A percentile compares a stretch with the other conserved stretches of the same genome.
Evolutionary conservation across 1,139 yeast species (phyloP).

Genomic region (Candida pseudoviswanathii): DNA sequence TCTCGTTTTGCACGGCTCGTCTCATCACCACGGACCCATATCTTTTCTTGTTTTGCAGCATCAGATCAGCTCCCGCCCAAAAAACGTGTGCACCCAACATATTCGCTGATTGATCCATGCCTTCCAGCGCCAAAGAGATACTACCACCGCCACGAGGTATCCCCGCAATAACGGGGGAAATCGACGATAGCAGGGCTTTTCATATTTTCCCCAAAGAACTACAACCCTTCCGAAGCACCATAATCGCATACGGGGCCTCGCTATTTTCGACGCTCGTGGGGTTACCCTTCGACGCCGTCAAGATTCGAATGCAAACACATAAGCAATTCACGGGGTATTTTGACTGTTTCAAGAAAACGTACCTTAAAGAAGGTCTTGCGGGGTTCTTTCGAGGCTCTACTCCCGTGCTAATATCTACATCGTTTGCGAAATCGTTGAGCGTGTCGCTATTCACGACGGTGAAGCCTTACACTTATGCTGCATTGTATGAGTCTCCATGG

Average conservation of each 20-base stretch:
- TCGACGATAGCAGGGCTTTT: constrained; percentile 40
- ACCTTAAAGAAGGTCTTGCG: constrained; percentile 59
- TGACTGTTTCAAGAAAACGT: constrained; percentile 62
- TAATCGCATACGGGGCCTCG: constrained; percentile 67
- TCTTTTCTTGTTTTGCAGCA: neutral
- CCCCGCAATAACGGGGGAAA: constrained; percentile 48
- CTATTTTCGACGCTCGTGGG: constrained; percentile 71
- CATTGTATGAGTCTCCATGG: constrained; percentile 22
- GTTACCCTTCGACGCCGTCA: constrained; percentile 81
- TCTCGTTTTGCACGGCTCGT: too few relatives aligned
- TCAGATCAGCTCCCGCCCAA: neutral
- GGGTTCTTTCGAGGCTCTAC: constrained; percentile 79
- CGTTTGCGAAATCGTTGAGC: constrained; percentile 65
- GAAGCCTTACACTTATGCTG: constrained; percentile 50
- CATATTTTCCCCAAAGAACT: constrained; percentile 52
- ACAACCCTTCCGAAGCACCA: constrained; percentile 58
- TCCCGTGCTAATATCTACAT: constrained; percentile 70
- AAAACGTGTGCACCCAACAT: neutral
- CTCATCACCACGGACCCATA: neutral
- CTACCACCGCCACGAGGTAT: constrained; percentile 19
- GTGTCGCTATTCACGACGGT: constrained; percentile 65
- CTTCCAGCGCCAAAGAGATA: neutral
- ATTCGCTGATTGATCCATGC: neutral
- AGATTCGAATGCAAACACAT: constrained; percentile 84
- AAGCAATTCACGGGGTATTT: constrained; percentile 54